phyloP scores from a whole-genome alignment of 495 filamentous ascomycete species.

The Podospora australis region DNA sequence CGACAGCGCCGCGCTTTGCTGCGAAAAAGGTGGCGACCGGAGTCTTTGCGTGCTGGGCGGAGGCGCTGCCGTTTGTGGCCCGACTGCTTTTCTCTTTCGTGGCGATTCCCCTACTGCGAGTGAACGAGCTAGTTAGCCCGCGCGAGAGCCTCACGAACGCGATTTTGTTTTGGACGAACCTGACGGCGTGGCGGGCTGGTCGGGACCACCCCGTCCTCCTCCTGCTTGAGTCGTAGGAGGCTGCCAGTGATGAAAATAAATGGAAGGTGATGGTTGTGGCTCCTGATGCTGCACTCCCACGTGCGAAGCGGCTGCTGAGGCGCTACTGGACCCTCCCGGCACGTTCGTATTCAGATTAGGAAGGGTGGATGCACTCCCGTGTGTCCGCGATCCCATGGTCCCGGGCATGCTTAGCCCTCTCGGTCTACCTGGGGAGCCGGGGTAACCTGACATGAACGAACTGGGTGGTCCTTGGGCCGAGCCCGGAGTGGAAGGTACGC shows the following conservation, averaged over 20 bases:
- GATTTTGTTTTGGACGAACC: constrained; percentile 56
- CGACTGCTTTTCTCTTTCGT: constrained; percentile 66
- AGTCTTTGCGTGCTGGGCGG: constrained; percentile 47
- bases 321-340: constrained; percentile 17
- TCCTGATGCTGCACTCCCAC: constrained; percentile 36
- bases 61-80: constrained; percentile 52
- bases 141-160: constrained; percentile 41
- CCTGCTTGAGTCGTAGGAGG: constrained; percentile 61
- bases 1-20: constrained; percentile 48
- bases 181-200: constrained; percentile 59
- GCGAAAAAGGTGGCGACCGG: constrained; percentile 51
- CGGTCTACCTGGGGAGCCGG: constrained; percentile 36
- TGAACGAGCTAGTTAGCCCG: constrained; percentile 45
- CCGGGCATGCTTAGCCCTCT: constrained; percentile 38
- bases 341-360: constrained; percentile 31
- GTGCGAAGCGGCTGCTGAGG: constrained; percentile 22
- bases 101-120: constrained; percentile 56
- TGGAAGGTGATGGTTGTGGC: constrained; percentile 51
- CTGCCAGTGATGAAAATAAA: constrained; percentile 91
- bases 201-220: constrained; percentile 39
- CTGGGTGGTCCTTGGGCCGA: constrained; percentile 34
- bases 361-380: constrained; percentile 18
- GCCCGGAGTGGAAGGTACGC: constrained; percentile 41
- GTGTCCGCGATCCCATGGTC: constrained; percentile 14
- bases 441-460: constrained; percentile 26